Evolutionary conservation across 306 rosid genomes (phyloP).

Genomic region (Vigna mungo): DNA sequence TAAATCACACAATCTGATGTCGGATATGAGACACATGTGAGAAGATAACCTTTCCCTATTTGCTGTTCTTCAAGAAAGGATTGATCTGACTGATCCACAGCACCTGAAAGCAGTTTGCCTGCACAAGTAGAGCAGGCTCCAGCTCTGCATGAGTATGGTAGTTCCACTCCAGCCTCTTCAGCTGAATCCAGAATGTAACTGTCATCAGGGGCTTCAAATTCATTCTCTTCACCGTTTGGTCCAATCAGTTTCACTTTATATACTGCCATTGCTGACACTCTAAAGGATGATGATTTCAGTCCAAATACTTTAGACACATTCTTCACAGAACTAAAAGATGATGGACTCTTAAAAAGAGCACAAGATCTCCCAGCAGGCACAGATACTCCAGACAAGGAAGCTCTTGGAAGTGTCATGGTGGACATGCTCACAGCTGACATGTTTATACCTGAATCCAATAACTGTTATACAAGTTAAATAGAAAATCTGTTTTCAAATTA

Average conservation of each 20-base stretch:
- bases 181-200: conserved; percentile 74
- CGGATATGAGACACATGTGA: conserved; percentile 71
- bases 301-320: conserved; percentile 59
- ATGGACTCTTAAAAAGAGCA: conserved; percentile 46
- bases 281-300: conserved; percentile 59
- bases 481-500: background rate
- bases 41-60: conserved; percentile 60
- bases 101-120: conserved; percentile 54
- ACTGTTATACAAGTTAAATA: background rate
- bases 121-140: conserved; percentile 91
- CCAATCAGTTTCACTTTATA: conserved; percentile 74
- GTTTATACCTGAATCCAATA: conserved; percentile 43
- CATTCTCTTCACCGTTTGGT: conserved; percentile 63
- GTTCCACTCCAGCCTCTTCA: conserved; percentile 73
- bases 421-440: conserved; percentile 53
- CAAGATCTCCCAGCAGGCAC: conserved; percentile 36
- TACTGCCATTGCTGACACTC: conserved; percentile 60
- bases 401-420: conserved; percentile 45
- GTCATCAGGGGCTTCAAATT: conserved; percentile 75
- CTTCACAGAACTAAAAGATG: conserved; percentile 52
- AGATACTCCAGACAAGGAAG: conserved; percentile 46
- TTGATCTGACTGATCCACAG: conserved; percentile 73
- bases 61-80: conserved; percentile 69
- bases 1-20: conserved; percentile 64
- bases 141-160: conserved; percentile 83